These are phyloP conservation scores for Marasmius tenuissimus DNA, from an alignment of 1,284 basidiomycete genomes.

Conservation along the genomic window DNA sequence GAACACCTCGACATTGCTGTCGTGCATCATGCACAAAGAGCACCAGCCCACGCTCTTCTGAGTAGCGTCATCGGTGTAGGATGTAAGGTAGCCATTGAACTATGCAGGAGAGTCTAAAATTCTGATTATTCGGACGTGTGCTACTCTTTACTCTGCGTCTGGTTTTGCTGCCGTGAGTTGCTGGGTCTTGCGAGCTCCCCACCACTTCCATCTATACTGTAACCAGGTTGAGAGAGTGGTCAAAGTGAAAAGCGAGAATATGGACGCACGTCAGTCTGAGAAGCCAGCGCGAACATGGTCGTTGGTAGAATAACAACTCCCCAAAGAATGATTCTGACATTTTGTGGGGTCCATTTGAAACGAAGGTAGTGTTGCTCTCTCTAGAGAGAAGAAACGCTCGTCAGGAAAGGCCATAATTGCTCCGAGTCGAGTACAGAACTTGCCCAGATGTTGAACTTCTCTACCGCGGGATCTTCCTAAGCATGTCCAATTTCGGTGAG, in stretches of 20 bases:
- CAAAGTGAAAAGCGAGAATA: neutral
- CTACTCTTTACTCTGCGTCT: slow-evolving; percentile 20
- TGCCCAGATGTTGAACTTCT: slow-evolving; percentile 13
- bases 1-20: slow-evolving; percentile 94
- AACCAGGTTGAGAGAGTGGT: neutral
- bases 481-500: neutral
- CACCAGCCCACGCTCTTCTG: slow-evolving; percentile 89
- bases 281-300: slow-evolving; percentile 37
- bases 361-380: slow-evolving; percentile 78
- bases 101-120: slow-evolving; percentile 77
- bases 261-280: slow-evolving; percentile 35
- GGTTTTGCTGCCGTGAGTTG: slow-evolving; percentile 26
- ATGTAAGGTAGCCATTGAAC: slow-evolving; percentile 87
- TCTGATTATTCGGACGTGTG: neutral
- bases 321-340: slow-evolving; percentile 52
- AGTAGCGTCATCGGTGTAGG: slow-evolving; percentile 85
- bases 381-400: slow-evolving; percentile 36
- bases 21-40: slow-evolving; percentile 86
- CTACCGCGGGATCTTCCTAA: slow-evolving; percentile 5
- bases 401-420: slow-evolving; percentile 54
- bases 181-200: slow-evolving; percentile 45
- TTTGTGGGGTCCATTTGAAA: slow-evolving; percentile 74
- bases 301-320: slow-evolving; percentile 49
- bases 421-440: slow-evolving; percentile 70
- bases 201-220: slow-evolving; percentile 50